Evolutionary conservation across 129 eudicot species (phyloP), one percentile per base, ranked within the genome.

Genomic region (Artemisia tridentata): DNA sequence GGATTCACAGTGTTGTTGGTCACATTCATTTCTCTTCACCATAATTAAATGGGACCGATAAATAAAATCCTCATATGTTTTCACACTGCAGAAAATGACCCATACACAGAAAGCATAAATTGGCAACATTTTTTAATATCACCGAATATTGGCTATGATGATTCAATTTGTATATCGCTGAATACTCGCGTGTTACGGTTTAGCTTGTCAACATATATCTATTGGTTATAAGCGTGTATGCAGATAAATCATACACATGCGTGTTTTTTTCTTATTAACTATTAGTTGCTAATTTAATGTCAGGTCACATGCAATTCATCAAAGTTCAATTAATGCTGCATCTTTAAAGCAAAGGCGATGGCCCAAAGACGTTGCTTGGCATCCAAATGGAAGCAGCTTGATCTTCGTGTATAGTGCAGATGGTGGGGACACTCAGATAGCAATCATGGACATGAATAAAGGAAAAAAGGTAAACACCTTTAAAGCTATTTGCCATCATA

Each of bases 341-440:
- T 87, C 98, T 4, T 64, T 65, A 14, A 93, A 87, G 73, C 81
- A 83, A 51, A 85, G 96, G 80, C 82, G 98, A 82, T 93, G 98
- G 98, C 92, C 98, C 10, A 97, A 93, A 82, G 98, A 93, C 84
- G 84, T 93, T 53, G 88, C 98, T 9, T 93, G 96, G 96, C 98
- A 93, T 84, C 98, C 98, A 20, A 75, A 74, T 11, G 97, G 98
- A 34, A 78, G 73, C 70, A 84, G 81, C 69, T 48, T 93, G 34
- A 64, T 93, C 68, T 74, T 90, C 11, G 92, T 85, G 51, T 93
- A 89, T 72, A 84, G 65, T 69, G 96, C 96, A 19, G 98, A 93
- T 85, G 90, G 83, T 63, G 96, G 96, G 67, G 97, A 89, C 77
- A 78, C 95, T 74, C 98, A 93, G 86, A 72, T 90, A 65, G 85